These are phyloP conservation scores for Rhododendron griersonianum DNA, from an alignment of 148 eudicot genomes.

Conservation along the genomic window DNA sequence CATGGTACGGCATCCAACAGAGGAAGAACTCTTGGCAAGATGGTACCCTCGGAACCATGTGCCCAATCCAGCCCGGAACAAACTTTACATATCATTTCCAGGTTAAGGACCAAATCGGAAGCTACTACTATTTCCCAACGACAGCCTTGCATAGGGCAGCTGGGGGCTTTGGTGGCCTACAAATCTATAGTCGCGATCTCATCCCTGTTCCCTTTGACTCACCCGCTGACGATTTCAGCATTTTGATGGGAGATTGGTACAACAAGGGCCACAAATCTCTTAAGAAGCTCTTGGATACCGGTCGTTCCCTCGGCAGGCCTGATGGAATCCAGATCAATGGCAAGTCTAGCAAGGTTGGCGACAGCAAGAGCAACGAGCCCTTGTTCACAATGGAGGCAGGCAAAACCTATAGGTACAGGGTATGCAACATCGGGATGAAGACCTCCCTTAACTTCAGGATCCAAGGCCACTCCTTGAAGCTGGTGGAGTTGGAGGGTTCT, in stretches of 20 bases:
- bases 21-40: conserved; percentile 37
- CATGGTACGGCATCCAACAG: conserved; percentile 28
- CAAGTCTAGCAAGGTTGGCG: conserved; percentile 16
- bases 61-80: conserved; percentile 26
- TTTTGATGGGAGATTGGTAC: conserved; percentile 33
- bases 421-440: conserved; percentile 22
- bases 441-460: conserved; percentile 24
- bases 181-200: conserved; percentile 20
- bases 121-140: conserved; percentile 25
- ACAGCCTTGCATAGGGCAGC: conserved; percentile 15
- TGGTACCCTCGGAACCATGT: conserved; percentile 24
- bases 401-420: conserved; percentile 23
- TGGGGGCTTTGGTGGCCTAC: conserved; percentile 25
- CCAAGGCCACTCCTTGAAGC: conserved; percentile 26
- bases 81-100: conserved; percentile 32
- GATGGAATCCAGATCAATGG: conserved; percentile 35
- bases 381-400: conserved; percentile 29
- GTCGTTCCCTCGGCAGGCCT: conserved; percentile 22
- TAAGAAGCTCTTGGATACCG: conserved; percentile 16
- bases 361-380: conserved; percentile 11
- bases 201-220: conserved; percentile 27
- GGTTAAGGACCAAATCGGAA: conserved; percentile 35
- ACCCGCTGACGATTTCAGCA: conserved; percentile 22
- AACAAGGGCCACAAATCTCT: conserved; percentile 12
- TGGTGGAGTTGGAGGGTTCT: conserved; percentile 31